Conservation (phyloP, 1,284 basidiomycete species). For the Ceratobasidium sp. region DNA sequence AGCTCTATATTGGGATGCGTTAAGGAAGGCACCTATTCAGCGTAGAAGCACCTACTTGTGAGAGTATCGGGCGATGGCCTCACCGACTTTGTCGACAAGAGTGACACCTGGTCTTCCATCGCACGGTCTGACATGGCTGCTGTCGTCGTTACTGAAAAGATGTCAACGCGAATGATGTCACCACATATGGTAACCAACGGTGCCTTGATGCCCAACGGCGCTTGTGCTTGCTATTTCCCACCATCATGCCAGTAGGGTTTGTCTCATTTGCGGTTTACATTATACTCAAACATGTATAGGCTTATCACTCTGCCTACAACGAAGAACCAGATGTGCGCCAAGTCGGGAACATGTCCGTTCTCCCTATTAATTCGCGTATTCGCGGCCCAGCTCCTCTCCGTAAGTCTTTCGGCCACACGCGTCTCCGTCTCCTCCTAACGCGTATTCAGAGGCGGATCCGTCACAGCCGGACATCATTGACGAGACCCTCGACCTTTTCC, state of each 20-base stretch:
- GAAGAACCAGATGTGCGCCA: conserved; percentile 81
- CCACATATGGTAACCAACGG: conserved; percentile 2
- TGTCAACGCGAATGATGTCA: conserved; percentile 28
- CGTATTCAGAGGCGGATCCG: conserved; percentile 64
- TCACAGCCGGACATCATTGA: conserved; percentile 90
- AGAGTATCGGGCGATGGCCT: conserved; percentile 72
- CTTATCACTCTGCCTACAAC: conserved; percentile 96
- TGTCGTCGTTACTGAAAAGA: background rate
- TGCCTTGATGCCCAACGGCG: conserved; percentile 26
- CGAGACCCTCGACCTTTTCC: conserved; percentile 96
- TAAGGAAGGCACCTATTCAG: background rate
- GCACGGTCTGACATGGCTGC: conserved; percentile 45
- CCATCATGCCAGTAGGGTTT: conserved; percentile 65
- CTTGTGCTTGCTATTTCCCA: conserved; percentile 31
- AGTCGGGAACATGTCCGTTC: conserved; percentile 89
- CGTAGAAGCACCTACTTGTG: conserved; percentile 61
- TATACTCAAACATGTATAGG: conserved; percentile 58
- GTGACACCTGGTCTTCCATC: conserved; percentile 57
- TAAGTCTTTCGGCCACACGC: conserved; percentile 54
- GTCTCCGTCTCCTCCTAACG: conserved; percentile 46
- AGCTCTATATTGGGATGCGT: conserved; percentile 62
- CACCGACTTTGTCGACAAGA: conserved; percentile 58
- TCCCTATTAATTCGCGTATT: conserved; percentile 91
- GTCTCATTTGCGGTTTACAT: background rate
- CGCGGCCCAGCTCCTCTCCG: conserved; percentile 85